phyloP scores from a whole-genome alignment of 306 rosid genomes.

The Prinsepia uniflora region DNA sequence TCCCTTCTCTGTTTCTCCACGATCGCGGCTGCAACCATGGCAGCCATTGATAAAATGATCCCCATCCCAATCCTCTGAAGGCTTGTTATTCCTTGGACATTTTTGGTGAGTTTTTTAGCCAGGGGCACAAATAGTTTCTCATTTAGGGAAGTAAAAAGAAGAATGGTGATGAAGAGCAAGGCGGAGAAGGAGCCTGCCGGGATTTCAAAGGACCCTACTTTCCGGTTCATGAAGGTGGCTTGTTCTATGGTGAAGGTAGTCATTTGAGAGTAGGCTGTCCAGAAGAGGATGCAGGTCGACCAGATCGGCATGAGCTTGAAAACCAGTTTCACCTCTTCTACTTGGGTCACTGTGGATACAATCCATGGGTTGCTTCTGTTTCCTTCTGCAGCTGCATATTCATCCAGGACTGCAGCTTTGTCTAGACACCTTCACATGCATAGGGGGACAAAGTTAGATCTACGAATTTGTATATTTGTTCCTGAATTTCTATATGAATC shows the following conservation, averaged over 20 bases:
- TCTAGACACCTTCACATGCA: constrained; percentile 62
- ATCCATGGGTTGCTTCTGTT: constrained; percentile 53
- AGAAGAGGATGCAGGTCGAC: constrained; percentile 93
- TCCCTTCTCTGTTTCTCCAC: constrained; percentile 59
- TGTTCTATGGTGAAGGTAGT: constrained; percentile 92
- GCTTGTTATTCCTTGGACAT: constrained; percentile 77
- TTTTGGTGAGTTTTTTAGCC: constrained; percentile 68
- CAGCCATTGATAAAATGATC: constrained; percentile 55
- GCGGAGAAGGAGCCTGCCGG: constrained; percentile 85
- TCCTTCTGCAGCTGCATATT: constrained; percentile 31
- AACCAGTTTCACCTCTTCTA: constrained; percentile 92
- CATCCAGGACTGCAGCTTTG: constrained; percentile 83
- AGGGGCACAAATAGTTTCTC: constrained; percentile 69
- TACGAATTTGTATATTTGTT: neutral
- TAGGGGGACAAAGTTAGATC: constrained; percentile 1
- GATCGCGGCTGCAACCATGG: constrained; percentile 69
- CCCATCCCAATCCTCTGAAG: constrained; percentile 92
- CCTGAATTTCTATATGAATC: neutral
- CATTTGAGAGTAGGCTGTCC: constrained; percentile 95
- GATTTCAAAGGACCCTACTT: constrained; percentile 44
- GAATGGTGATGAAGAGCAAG: constrained; percentile 65
- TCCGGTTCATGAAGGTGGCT: constrained; percentile 84
- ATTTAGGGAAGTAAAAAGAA: constrained; percentile 75
- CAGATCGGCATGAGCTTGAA: constrained; percentile 78
- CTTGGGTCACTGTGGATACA: constrained; percentile 68